Conservation (phyloP, 192 early-diverging fungal genomes). For the Coemansia sp. region DNA sequence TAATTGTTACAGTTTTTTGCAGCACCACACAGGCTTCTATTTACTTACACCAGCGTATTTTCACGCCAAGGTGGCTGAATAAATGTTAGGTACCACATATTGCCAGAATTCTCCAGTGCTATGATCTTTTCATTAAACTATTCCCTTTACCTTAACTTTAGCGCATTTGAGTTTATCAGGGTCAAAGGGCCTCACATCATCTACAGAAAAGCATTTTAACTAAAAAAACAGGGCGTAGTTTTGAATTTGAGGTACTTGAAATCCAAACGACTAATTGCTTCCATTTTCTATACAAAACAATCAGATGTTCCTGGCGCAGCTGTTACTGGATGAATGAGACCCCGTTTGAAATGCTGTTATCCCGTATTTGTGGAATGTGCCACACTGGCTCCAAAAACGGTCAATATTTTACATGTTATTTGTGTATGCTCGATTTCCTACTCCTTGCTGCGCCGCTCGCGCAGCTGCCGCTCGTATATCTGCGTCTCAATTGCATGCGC, state of each 20-base stretch:
- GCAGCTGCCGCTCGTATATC: constrained; percentile 43
- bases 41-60: neutral
- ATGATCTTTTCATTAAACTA: neutral
- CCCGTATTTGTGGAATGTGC: neutral
- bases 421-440: neutral
- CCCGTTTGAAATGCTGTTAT: neutral
- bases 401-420: neutral
- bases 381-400: neutral
- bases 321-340: neutral
- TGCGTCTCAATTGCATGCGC: constrained; percentile 48
- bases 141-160: neutral
- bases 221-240: neutral
- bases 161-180: neutral
- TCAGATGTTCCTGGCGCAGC: neutral
- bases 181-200: neutral
- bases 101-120: neutral
- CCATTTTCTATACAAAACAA: neutral
- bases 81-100: neutral
- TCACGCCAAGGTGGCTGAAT: neutral
- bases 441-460: constrained; percentile 6
- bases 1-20: constrained; percentile 11
- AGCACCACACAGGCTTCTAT: neutral
- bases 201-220: neutral
- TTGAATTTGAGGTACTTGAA: neutral
- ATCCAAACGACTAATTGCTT: neutral